Percentiles rank a stretch among this genome's conserved stretches.
These are phyloP conservation scores for Polygonum aviculare DNA, from an alignment of 148 eudicot genomes.

Conservation along the genomic window DNA sequence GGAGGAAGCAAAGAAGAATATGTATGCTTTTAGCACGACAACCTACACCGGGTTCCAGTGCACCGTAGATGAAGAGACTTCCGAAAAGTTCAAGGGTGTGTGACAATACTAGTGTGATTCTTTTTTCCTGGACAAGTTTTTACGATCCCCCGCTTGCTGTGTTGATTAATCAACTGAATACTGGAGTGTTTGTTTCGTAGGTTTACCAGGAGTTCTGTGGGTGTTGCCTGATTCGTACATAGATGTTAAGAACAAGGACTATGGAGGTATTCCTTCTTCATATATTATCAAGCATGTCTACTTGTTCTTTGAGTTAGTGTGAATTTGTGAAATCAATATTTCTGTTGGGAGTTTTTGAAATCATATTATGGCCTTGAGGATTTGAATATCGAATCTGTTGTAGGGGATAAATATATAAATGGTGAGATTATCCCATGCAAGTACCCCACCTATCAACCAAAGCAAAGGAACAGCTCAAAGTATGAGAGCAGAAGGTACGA, in stretches of 20 bases:
- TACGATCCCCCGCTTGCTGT: background rate
- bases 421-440: conserved; percentile 90
- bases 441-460: conserved; percentile 90
- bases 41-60: conserved; percentile 99
- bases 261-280: conserved; percentile 49
- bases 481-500: conserved; percentile 69
- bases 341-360: background rate
- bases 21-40: conserved; percentile 96
- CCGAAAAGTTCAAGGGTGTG: conserved; percentile 82
- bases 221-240: conserved; percentile 91
- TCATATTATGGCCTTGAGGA: background rate
- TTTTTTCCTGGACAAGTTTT: background rate
- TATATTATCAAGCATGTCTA: background rate
- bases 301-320: background rate
- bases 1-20: conserved; percentile 95
- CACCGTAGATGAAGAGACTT: conserved; percentile 87
- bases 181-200: conserved; percentile 25
- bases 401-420: conserved; percentile 79
- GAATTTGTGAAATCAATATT: background rate
- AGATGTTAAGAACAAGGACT: conserved; percentile 92
- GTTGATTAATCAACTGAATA: background rate
- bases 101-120: background rate
- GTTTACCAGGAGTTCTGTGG: conserved; percentile 94
- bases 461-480: conserved; percentile 45
- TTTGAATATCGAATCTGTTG: conserved; percentile 4